Conservation (phyloP, 1,284 basidiomycete genomes). For the Trametes versicolor region DNA sequence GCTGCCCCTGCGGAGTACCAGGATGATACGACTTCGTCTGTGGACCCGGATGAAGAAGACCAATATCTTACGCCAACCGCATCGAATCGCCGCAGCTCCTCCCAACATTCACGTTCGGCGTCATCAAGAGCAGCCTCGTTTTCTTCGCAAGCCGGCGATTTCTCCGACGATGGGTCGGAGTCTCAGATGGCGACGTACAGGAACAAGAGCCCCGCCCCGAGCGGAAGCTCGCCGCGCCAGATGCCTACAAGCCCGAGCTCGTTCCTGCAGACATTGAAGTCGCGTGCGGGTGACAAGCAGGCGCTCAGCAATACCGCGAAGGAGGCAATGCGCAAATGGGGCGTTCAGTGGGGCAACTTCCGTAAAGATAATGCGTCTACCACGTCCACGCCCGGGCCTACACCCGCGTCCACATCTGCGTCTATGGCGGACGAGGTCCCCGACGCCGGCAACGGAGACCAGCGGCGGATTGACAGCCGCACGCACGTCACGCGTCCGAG, state of each 20-base stretch:
- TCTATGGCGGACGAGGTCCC: slow-evolving; percentile 51
- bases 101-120: slow-evolving; percentile 40
- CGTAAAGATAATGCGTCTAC: slow-evolving; percentile 56
- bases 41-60: slow-evolving; percentile 15
- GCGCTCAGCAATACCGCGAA: slow-evolving; percentile 83
- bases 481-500: slow-evolving; percentile 59
- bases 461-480: slow-evolving; percentile 46
- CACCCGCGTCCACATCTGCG: slow-evolving; percentile 39
- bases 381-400: not conserved
- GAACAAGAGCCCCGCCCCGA: slow-evolving; percentile 36
- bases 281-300: slow-evolving; percentile 84
- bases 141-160: slow-evolving; percentile 36
- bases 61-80: slow-evolving; percentile 27
- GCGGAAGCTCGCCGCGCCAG: slow-evolving; percentile 31
- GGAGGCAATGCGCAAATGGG: slow-evolving; percentile 90
- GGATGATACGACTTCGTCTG: slow-evolving; percentile 3
- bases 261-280: slow-evolving; percentile 79
- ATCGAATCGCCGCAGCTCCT: slow-evolving; percentile 36
- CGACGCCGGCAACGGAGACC: slow-evolving; percentile 54
- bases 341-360: slow-evolving; percentile 77
- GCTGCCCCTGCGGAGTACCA: not conserved
- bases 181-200: slow-evolving; percentile 35
- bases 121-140: slow-evolving; percentile 36
- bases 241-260: slow-evolving; percentile 41
- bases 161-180: slow-evolving; percentile 37